Conservation (phyloP, 2,329 filamentous ascomycete species). For the Curvularia spicifera region DNA sequence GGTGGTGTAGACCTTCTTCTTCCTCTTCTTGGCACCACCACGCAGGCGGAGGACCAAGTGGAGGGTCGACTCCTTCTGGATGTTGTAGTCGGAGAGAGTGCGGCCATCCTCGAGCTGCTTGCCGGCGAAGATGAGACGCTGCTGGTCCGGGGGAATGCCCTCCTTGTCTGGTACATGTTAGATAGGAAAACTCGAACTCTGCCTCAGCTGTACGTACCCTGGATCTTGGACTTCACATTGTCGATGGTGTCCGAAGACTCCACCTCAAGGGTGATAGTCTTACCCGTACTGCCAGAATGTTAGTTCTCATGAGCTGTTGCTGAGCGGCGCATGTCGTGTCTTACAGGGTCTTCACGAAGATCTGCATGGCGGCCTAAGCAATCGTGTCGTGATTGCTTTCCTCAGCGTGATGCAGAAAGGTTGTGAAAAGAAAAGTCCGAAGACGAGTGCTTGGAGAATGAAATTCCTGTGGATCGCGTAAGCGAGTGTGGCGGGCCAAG, state of each 20-base stretch:
- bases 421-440: conserved; percentile 7
- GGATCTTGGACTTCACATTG: conserved; percentile 99
- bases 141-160: conserved; percentile 98
- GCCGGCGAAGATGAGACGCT: conserved; percentile 99
- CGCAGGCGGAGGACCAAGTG: conserved; percentile 97
- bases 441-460: neutral
- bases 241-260: conserved; percentile 99
- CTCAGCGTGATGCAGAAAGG: conserved; percentile 18
- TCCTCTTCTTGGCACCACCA: conserved; percentile 96
- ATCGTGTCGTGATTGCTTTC: conserved; percentile 16
- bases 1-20: conserved; percentile 99
- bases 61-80: conserved; percentile 99
- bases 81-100: conserved; percentile 99
- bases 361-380: conserved; percentile 71
- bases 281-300: conserved; percentile 74
- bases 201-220: conserved; percentile 57
- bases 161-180: conserved; percentile 84
- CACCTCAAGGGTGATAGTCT: conserved; percentile 99
- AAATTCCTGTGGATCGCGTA: conserved; percentile 9
- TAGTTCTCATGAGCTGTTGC: conserved; percentile 16
- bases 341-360: conserved; percentile 87
- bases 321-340: neutral
- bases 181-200: conserved; percentile 5
- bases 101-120: conserved; percentile 99
- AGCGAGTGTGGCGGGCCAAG: neutral